A percentile compares a stretch with the other conserved stretches of the same genome.
phyloP scores from a whole-genome alignment of 305 asterid genomes.

The Rubia balearica region DNA sequence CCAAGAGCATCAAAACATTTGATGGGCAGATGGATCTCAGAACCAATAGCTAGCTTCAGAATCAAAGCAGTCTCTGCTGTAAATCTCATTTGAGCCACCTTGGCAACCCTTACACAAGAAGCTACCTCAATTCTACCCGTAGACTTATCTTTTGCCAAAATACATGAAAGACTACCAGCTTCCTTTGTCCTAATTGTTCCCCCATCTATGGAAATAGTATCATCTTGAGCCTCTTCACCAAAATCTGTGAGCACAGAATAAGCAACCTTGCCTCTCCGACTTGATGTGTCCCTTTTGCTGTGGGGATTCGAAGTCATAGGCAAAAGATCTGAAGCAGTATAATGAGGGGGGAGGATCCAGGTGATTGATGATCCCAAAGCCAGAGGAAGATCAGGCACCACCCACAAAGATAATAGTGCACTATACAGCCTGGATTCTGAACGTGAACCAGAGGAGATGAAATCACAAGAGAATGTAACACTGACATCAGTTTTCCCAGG shows the following conservation, averaged over 20 bases:
- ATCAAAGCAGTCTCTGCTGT: conserved; percentile 41
- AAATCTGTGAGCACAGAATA: conserved; percentile 59
- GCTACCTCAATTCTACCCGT: conserved; percentile 81
- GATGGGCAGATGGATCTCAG: conserved; percentile 53
- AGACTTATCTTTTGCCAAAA: conserved; percentile 65
- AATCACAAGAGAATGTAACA: conserved; percentile 72
- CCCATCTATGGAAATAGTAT: conserved; percentile 48
- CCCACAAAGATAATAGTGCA: conserved; percentile 57
- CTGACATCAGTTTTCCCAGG: conserved; percentile 62
- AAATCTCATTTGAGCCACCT: conserved; percentile 70
- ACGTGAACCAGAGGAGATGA: conserved; percentile 31
- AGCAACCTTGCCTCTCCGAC: conserved; percentile 42
- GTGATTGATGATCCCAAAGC: conserved; percentile 67
- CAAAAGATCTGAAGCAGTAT: conserved; percentile 63
- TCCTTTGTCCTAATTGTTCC: conserved; percentile 54
- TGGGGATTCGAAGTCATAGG: conserved; percentile 46
- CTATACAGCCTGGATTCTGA: conserved; percentile 46
- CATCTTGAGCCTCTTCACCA: conserved; percentile 33
- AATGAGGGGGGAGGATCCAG: conserved; percentile 84
- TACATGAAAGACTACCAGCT: conserved; percentile 60
- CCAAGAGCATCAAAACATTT: conserved; percentile 65
- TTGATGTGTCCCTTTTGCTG: conserved; percentile 37
- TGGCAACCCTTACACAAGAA: conserved; percentile 73
- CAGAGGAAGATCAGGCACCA: conserved; percentile 75
- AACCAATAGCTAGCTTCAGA: conserved; percentile 53